Percentiles rank a stretch among this genome's conserved stretches.
Evolutionary conservation across 805 yeast species (phyloP).

Genomic region (Candida jianshihensis): DNA sequence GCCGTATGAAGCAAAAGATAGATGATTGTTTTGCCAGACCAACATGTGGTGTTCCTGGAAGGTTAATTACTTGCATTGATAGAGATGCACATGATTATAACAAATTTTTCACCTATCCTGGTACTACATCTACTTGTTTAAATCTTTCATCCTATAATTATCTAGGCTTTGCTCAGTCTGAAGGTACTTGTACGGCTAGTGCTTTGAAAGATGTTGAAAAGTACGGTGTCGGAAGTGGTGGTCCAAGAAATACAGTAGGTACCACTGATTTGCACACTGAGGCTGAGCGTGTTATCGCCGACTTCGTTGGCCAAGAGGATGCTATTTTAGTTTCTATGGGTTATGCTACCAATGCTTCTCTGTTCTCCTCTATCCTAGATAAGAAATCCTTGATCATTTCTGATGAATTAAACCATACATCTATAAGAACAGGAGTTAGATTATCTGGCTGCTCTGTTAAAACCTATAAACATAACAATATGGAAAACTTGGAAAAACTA

Average conservation of each 20-base stretch:
- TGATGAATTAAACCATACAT: conserved; percentile 92
- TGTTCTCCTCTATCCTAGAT: conserved; percentile 79
- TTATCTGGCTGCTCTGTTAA: conserved; percentile 89
- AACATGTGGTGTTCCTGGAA: conserved; percentile 96
- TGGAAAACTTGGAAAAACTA: conserved; percentile 67
- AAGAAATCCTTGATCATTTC: conserved; percentile 85
- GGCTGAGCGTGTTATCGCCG: conserved; percentile 74
- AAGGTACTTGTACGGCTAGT: conserved; percentile 81
- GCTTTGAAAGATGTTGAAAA: conserved; percentile 57
- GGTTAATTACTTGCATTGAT: conserved; percentile 76
- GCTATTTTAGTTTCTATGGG: conserved; percentile 88
- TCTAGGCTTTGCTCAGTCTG: conserved; percentile 93
- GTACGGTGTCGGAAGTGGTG: conserved; percentile 74
- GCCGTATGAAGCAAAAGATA: conserved; percentile 84
- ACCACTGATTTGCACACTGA: conserved; percentile 64
- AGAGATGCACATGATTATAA: conserved; percentile 64
- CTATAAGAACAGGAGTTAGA: conserved; percentile 92
- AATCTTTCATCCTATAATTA: conserved; percentile 90
- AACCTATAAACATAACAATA: conserved; percentile 88
- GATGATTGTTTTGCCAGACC: conserved; percentile 96
- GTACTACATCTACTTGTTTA: conserved; percentile 68
- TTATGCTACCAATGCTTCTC: conserved; percentile 87
- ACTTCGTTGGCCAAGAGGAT: conserved; percentile 86
- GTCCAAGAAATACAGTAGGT: conserved; percentile 71
- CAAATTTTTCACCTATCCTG: conserved; percentile 64